Evolutionary conservation across 495 filamentous ascomycete species (phyloP), one percentile per base, ranked within the genome.

Genomic region (Endocarpon pusillum): DNA sequence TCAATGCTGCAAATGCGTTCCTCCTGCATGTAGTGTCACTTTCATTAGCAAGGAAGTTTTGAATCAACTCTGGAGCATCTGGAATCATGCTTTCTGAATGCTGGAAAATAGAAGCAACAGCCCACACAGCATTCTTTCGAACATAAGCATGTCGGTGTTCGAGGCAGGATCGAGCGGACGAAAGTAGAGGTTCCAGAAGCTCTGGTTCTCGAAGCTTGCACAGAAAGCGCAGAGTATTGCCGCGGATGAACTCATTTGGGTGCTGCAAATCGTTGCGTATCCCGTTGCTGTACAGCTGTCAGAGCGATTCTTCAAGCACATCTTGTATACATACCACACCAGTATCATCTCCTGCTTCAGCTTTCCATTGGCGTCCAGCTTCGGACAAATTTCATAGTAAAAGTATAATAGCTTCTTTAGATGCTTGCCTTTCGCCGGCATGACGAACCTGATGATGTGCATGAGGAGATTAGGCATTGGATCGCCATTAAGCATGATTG

Each of bases 401-500:
- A 96, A 87, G 59, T 99, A 99, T 11, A 99, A 69, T 26, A 99
- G 62, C 61, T 96, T 96, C 70, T 99, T 99, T 46, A 99, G 63
- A n/a, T 74, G 62, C 58, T 96, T 96, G 59, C 76, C 82, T 63
- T 81, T 93, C 37, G 83, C 87, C 1, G 91, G 91, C 91, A 96
- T 96, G 42, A 99, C 82, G 56, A 96, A 96, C 55, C 89, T 80
- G 61, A 99, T 96, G 49, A 99, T 96, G 59, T 94, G 91, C 91
- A 99, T 99, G 42, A 99, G 71, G 12, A 99, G 69, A 45, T 81
- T 73, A 24, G 83, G 74, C 78, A 96, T 85, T 22, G 91, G 82
- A 49, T 96, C 91, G 37, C 91, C 91, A 51, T 94, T 99, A 48
- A 99, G 74, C 86, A 94, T 92, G 54, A 92, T 71, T 40, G 83